phyloP scores from a whole-genome alignment of 306 rosid genomes.

The Fagus crenata region DNA sequence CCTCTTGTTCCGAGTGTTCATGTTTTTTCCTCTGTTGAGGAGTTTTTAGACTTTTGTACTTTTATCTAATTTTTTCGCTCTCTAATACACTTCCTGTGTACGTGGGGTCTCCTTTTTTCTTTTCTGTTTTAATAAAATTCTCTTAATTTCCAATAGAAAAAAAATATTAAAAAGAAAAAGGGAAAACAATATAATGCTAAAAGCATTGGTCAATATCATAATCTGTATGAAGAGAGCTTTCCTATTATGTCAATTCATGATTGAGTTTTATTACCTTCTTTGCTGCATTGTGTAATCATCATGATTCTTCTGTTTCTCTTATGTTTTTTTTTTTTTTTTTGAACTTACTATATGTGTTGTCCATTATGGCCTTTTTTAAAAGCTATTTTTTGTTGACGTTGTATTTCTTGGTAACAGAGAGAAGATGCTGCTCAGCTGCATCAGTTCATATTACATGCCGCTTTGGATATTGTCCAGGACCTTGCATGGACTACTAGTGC shows the following conservation, averaged over 20 bases:
- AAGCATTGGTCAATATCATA: conserved; percentile 2
- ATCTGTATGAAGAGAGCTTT: not conserved
- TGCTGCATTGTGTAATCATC: not conserved
- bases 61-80: too few relatives aligned
- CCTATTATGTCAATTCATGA: not conserved
- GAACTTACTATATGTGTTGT: not conserved
- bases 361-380: not conserved
- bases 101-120: too few relatives aligned
- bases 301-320: not conserved
- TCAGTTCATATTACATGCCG: conserved; percentile 91
- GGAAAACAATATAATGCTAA: not conserved
- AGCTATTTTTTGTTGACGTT: not conserved
- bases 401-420: conserved; percentile 54
- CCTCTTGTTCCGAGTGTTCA: too few relatives aligned
- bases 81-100: too few relatives aligned
- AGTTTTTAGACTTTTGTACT: too few relatives aligned
- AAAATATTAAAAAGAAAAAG: too few relatives aligned
- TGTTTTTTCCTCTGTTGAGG: too few relatives aligned
- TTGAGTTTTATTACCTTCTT: not conserved
- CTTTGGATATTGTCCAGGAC: conserved; percentile 96
- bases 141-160: too few relatives aligned
- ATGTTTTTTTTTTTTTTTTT: not conserved
- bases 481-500: conserved; percentile 99
- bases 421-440: conserved; percentile 98
- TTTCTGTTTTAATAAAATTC: too few relatives aligned